Evolutionary conservation across 257 asterid species (phyloP).

Genomic region (Lithospermum erythrorhizon): DNA sequence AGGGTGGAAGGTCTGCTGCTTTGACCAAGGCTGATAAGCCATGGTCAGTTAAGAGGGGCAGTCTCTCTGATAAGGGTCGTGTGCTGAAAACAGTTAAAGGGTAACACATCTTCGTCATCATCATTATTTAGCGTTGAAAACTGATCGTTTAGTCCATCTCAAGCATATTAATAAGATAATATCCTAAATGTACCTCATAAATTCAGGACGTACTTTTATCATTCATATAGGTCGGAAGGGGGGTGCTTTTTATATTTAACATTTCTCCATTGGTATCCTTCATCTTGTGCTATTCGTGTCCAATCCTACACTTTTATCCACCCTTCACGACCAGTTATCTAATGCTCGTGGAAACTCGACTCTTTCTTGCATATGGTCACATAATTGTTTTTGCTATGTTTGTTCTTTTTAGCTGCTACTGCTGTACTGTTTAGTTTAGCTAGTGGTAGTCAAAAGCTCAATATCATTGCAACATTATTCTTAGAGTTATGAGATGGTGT

Average conservation of each 20-base stretch:
- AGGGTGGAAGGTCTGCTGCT: neutral
- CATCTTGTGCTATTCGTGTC: neutral
- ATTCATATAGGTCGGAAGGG: neutral
- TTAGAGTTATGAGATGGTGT: no score
- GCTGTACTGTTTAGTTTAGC: no score
- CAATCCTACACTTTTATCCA: neutral
- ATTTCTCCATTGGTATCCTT: neutral
- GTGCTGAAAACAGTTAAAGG: conserved; percentile 19
- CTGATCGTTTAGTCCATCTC: no score
- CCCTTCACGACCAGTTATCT: no score
- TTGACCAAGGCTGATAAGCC: conserved; percentile 19
- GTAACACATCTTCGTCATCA: conserved; percentile 1
- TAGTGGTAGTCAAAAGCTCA: no score
- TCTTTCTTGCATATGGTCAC: no score
- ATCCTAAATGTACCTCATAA: no score
- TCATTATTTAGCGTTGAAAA: neutral
- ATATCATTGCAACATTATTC: no score
- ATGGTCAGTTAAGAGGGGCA: conserved; percentile 16
- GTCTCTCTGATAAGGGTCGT: conserved; percentile 16
- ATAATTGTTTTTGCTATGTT: no score
- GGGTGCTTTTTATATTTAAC: neutral
- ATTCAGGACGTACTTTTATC: neutral
- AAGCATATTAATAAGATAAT: neutral
- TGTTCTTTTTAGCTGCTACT: no score
- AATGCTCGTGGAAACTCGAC: no score